Evolutionary conservation across 768 basidiomycete genomes (phyloP).

Genomic region (Hebeloma cylindrosporum): DNA sequence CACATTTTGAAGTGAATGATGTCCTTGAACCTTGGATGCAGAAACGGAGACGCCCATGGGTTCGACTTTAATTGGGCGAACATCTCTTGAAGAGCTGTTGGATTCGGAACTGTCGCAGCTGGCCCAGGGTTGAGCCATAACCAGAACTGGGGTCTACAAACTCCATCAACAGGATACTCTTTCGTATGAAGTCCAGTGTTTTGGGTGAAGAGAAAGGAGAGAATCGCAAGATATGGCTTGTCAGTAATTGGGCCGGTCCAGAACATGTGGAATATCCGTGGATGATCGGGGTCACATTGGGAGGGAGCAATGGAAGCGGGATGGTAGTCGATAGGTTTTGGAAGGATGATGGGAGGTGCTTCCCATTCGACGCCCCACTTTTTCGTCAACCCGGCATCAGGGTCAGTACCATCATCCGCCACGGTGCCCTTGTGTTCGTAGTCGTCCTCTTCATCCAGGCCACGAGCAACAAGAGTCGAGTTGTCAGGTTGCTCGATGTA

Average conservation of each 20-base stretch:
- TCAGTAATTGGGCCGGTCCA: constrained; percentile 99
- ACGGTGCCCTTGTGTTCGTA: constrained; percentile 11
- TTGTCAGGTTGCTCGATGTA: constrained; percentile 62
- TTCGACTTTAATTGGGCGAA: constrained; percentile 76
- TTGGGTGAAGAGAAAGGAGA: constrained; percentile 96
- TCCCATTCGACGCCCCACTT: constrained; percentile 67
- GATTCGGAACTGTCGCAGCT: constrained; percentile 86
- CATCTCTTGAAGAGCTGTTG: constrained; percentile 80
- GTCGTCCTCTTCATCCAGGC: constrained; percentile 39
- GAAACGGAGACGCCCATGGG: constrained; percentile 94
- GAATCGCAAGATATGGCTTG: constrained; percentile 93
- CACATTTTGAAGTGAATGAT: constrained; percentile 94
- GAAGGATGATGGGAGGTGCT: constrained; percentile 44
- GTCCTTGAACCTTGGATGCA: constrained; percentile 89
- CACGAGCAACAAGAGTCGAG: constrained; percentile 20
- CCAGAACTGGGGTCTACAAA: constrained; percentile 93
- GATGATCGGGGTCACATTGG: constrained; percentile 82
- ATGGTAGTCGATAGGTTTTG: constrained; percentile 50
- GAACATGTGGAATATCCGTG: constrained; percentile 96
- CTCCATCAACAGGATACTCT: constrained; percentile 43
- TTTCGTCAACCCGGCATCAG: constrained; percentile 55
- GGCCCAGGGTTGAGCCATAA: constrained; percentile 99
- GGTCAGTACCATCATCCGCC: constrained; percentile 35
- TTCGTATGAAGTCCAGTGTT: constrained; percentile 81
- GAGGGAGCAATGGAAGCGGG: constrained; percentile 55